Base-by-base conservation (phyloP, 176 grass and related monocot species). In the Phragmites australis region DNA sequence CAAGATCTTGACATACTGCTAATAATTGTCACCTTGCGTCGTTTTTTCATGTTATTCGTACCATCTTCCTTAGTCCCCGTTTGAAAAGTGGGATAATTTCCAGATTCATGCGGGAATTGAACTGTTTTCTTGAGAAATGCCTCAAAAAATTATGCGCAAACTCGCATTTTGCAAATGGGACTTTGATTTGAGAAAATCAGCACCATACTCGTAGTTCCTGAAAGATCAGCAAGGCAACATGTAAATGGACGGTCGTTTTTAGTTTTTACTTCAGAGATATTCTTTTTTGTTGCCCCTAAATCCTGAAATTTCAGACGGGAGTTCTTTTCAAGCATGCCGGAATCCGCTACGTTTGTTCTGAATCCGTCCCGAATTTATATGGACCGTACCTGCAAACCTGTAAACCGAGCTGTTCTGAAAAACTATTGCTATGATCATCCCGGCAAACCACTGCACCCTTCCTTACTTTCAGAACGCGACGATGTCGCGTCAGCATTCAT, bases 11-110 rank as follows among this genome's bases (percentile, higher is more conserved):
- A 2, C 47, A 57, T 75, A 19, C 29, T 64, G 65, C 52, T 45
- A 78, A 88, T 84, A 62, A 75, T 75, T 61, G 25, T 46, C 29
- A 43, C 32, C 7, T 16, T 6, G 3, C 19, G 11, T 40, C 3
- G 27, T 45, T 37, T 17, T 9, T 34, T 1, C 9, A 4, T 82
- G 37, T 37, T 30, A 6, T 34, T 65, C 62, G 8, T 26, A 4
- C 11, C 3, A 25, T 17, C 9, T 67, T 47, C 6, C 6, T 0
- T 31, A 6, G 6, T 15, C 5, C 6, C 13, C 14, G 12, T 61
- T 60, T 29, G 13, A 6, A 16, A 17, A 1, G 5, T 30, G 13
- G 13, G 26, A 29, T 15, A 15, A 60, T 32, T 37, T 61, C 27
- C 27, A 61, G 29, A 31, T 58, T 58, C 12, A 13, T 59, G 1